phyloP scores from a whole-genome alignment of 179 eudicot species.

The Beta corolliflora region DNA sequence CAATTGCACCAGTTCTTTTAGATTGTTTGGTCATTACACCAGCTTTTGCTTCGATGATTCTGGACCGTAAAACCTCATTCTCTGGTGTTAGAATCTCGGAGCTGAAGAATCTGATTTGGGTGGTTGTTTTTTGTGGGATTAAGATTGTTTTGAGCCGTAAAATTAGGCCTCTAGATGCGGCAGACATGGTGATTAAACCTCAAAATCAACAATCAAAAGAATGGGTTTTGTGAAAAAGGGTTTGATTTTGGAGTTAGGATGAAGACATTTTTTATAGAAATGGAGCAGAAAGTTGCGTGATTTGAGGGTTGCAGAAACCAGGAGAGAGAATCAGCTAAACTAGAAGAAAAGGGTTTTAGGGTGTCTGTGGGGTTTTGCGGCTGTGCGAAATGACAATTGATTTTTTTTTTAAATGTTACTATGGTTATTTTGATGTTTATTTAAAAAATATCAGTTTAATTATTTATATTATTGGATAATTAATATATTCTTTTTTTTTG shows the following conservation, averaged over 20 bases:
- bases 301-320: not conserved
- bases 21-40: constrained; percentile 68
- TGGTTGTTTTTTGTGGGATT: constrained; percentile 24
- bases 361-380: constrained; percentile 1
- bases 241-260: not conserved
- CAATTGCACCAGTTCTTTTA: constrained; percentile 77
- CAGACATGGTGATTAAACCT: constrained; percentile 35
- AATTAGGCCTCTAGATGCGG: constrained; percentile 55
- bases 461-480: too few relatives aligned
- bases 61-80: constrained; percentile 22
- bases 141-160: constrained; percentile 44
- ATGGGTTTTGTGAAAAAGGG: not conserved
- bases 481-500: too few relatives aligned
- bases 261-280: not conserved
- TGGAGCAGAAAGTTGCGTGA: not conserved
- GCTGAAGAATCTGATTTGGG: constrained; percentile 39
- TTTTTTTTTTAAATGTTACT: not conserved
- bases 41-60: constrained; percentile 58
- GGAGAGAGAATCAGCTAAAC: not conserved
- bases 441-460: too few relatives aligned
- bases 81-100: constrained; percentile 29
- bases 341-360: constrained; percentile 12
- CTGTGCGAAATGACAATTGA: not conserved
- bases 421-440: too few relatives aligned
- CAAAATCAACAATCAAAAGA: not conserved